Base-by-base conservation (phyloP, 2,329 filamentous ascomycete species). In the Verticillium klebahnii region DNA sequence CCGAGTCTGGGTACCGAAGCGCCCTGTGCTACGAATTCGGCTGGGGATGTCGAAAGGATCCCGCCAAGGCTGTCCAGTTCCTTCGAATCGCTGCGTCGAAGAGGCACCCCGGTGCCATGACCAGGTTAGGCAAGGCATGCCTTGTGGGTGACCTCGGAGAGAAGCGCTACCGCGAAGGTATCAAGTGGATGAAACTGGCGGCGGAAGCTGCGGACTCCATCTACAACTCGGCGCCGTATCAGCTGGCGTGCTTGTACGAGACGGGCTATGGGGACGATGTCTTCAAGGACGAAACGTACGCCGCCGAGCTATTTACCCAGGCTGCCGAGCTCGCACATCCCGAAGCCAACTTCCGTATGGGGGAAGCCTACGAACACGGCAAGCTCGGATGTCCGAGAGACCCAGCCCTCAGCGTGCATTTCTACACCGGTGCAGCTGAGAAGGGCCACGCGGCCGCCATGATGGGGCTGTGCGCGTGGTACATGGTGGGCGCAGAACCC, bases 401-500 rank as follows among this genome's bases (percentile, higher is more conserved):
- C 73, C 92, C 95, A 2, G 92, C 93, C 1, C 80, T 99, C 60
- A 97, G 93, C 66, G 93, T 99, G 11, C 95, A 99, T 74, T 99
- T 97, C 73, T 99, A 99, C 78, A 99, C 94, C 1, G 89, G 89
- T 31, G 94, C 95, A 14, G 95, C 95, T 2, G 91, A 96, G 70
- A 83, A 85, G 56, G 92, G 92, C 1, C 90, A 97, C 70, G 83
- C 93, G 0, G 85, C 88, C 57, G 94, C 93, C 57, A 98, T 98
- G 93, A 97, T 99, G 93, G 94, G 94, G 5, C 82, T 99, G 9
- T 99, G 95, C 76, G 95, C 95, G 12, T 99, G 95, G 95, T 99
- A 98, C 75, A 90, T 98, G 83, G 90, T 98, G 50, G 95, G 95
- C 12, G 95, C 95, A 1, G 90, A 93, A 67, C 93, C 93, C 0